These are phyloP conservation scores for Claviceps cyperi DNA, from an alignment of 2,329 filamentous ascomycete genomes.

Conservation along the genomic window DNA sequence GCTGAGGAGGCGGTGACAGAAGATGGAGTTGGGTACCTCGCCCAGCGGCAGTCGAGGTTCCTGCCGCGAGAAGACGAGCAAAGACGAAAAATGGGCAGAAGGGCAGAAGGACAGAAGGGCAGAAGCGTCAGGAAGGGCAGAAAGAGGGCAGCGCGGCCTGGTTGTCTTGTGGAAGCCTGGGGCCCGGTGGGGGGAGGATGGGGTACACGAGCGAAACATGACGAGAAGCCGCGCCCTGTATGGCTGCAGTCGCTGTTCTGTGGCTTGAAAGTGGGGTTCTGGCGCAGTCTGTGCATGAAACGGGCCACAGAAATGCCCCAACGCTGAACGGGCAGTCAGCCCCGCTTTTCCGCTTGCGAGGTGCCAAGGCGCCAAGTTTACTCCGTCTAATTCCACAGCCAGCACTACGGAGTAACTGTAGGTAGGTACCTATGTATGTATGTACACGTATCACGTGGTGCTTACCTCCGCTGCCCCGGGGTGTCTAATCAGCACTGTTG, in stretches of 20 bases:
- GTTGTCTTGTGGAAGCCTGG: neutral
- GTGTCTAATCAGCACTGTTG: too few relatives aligned
- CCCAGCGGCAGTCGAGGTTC: neutral
- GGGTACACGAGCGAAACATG: slow-evolving; percentile 1
- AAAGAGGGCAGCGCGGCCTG: neutral
- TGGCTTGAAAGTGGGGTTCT: neutral
- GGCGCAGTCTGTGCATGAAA: neutral
- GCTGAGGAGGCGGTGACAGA: neutral
- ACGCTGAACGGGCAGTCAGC: neutral
- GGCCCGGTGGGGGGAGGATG: neutral
- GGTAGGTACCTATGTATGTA: too few relatives aligned
- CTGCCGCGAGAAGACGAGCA: neutral
- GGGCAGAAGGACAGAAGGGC: neutral
- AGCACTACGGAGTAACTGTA: too few relatives aligned
- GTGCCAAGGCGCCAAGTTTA: neutral
- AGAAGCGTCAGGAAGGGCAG: neutral
- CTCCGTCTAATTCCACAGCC: neutral
- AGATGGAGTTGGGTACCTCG: neutral
- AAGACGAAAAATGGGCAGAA: neutral
- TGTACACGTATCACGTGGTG: too few relatives aligned
- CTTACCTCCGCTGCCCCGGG: too few relatives aligned
- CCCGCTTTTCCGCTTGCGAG: neutral
- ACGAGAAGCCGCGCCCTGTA: neutral
- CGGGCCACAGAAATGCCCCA: neutral
- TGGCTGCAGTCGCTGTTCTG: neutral